A percentile compares a stretch with the other conserved stretches of the same genome.
phyloP scores from a whole-genome alignment of 768 basidiomycete genomes.

The Podaxis sp. region DNA sequence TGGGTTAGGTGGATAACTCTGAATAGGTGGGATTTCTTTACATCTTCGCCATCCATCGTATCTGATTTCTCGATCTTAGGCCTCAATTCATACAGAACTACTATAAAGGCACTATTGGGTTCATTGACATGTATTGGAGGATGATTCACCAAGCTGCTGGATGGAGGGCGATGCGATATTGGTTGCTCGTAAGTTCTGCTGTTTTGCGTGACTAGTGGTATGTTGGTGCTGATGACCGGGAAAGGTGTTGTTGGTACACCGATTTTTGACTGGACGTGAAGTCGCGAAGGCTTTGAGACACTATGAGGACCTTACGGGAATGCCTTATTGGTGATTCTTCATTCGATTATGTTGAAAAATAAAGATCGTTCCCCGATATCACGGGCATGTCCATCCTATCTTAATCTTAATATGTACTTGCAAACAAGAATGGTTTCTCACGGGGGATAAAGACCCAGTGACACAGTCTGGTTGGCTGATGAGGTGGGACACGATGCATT shows the following conservation, averaged over 20 bases:
- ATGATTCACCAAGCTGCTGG: slow-evolving; percentile 73
- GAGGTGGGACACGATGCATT: no score
- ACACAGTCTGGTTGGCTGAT: no score
- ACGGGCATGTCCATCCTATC: no score
- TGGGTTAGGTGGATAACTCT: slow-evolving; percentile 76
- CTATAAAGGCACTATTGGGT: slow-evolving; percentile 47
- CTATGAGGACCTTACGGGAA: slow-evolving; percentile 55
- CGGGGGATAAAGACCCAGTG: no score
- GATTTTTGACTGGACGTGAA: slow-evolving; percentile 49
- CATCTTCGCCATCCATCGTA: neutral
- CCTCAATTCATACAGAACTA: slow-evolving; percentile 56
- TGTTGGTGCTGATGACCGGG: neutral
- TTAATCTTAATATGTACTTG: no score
- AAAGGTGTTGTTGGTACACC: slow-evolving; percentile 53
- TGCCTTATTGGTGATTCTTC: slow-evolving; percentile 38
- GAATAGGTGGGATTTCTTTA: slow-evolving; percentile 41
- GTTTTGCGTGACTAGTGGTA: neutral
- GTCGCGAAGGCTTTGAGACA: slow-evolving; percentile 48
- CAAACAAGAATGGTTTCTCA: no score
- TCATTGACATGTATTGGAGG: slow-evolving; percentile 60
- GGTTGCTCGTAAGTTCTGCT: slow-evolving; percentile 48
- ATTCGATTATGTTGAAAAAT: no score
- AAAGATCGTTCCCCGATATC: no score
- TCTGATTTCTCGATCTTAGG: slow-evolving; percentile 28
- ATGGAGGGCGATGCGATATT: slow-evolving; percentile 59